Evolutionary conservation across 2,329 filamentous ascomycete species (phyloP).

Genomic region (Cladosporium sp.): DNA sequence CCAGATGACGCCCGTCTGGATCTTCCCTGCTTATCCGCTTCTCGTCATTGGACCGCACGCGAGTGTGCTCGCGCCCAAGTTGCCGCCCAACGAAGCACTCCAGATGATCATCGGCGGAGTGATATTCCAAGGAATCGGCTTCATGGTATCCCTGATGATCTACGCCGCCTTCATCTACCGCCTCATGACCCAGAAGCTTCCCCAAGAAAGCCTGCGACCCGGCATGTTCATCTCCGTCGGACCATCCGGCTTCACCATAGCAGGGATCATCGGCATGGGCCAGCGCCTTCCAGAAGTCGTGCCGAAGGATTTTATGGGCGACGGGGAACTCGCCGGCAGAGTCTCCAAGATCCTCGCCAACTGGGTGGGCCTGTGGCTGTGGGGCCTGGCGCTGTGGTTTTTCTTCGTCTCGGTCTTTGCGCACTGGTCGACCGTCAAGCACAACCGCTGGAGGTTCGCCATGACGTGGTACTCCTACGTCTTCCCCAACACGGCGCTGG

Average conservation of each 20-base stretch:
- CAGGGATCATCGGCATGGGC: slow-evolving; percentile 61
- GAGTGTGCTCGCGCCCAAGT: slow-evolving; percentile 54
- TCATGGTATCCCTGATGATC: slow-evolving; percentile 71
- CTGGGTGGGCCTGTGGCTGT: slow-evolving; percentile 74
- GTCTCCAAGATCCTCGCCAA: slow-evolving; percentile 58
- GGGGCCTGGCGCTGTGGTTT: slow-evolving; percentile 82
- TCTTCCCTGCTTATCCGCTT: slow-evolving; percentile 81
- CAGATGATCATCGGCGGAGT: slow-evolving; percentile 60
- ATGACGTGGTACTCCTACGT: slow-evolving; percentile 87
- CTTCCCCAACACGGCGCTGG: slow-evolving; percentile 67
- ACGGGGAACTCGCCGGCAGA: slow-evolving; percentile 54
- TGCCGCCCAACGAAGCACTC: slow-evolving; percentile 48
- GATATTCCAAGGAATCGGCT: slow-evolving; percentile 64
- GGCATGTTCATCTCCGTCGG: slow-evolving; percentile 86
- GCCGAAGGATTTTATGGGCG: slow-evolving; percentile 56
- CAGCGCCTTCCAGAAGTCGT: slow-evolving; percentile 51
- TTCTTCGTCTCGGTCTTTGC: slow-evolving; percentile 78
- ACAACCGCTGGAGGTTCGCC: slow-evolving; percentile 67
- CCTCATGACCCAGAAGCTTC: slow-evolving; percentile 84
- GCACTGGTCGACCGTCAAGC: slow-evolving; percentile 65
- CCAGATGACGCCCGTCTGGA: slow-evolving; percentile 85
- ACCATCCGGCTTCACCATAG: slow-evolving; percentile 68
- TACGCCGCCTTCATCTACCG: slow-evolving; percentile 82
- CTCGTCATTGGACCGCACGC: slow-evolving; percentile 75
- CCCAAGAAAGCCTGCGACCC: slow-evolving; percentile 71